Conservation (phyloP, 2,329 filamentous ascomycete species). For the Rugonectria rugulosa region DNA sequence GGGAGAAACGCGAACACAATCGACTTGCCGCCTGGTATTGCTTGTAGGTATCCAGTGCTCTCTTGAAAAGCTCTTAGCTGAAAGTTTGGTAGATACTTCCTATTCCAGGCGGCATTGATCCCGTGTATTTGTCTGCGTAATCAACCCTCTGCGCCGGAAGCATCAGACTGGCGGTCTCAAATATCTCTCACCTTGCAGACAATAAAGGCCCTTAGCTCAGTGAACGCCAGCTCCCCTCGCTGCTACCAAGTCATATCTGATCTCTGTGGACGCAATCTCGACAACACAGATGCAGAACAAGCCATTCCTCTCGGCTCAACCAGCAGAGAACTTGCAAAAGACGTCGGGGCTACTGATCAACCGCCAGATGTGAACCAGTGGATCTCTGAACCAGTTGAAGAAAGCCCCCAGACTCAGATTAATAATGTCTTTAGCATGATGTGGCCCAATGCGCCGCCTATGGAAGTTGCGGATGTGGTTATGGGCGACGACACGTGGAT, state of each 20-base stretch:
- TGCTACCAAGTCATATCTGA: slow-evolving; percentile 51
- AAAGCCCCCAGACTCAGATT: slow-evolving; percentile 53
- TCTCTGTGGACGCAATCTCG: slow-evolving; percentile 49
- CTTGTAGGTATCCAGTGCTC: slow-evolving; percentile 33
- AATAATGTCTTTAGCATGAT: slow-evolving; percentile 53
- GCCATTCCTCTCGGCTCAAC: neutral
- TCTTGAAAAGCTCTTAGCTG: no score
- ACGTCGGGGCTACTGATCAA: neutral
- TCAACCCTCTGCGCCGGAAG: slow-evolving; percentile 45
- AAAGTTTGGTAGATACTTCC: slow-evolving; percentile 51
- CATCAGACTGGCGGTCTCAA: slow-evolving; percentile 51
- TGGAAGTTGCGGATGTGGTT: slow-evolving; percentile 47
- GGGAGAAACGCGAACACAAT: slow-evolving; percentile 46
- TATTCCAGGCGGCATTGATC: slow-evolving; percentile 58
- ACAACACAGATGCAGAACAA: slow-evolving; percentile 25
- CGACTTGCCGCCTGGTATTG: slow-evolving; percentile 54
- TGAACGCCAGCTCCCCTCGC: slow-evolving; percentile 51
- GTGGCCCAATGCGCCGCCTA: slow-evolving; percentile 52
- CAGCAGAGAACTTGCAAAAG: neutral
- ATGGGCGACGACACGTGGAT: slow-evolving; percentile 50
- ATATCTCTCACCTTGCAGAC: slow-evolving; percentile 47
- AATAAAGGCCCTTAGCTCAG: slow-evolving; percentile 45
- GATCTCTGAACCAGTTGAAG: slow-evolving; percentile 40
- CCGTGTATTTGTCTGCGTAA: slow-evolving; percentile 57
- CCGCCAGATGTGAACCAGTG: neutral